These are phyloP conservation scores for Silybum marianum DNA, from an alignment of 129 eudicot species.

Conservation along the genomic window DNA sequence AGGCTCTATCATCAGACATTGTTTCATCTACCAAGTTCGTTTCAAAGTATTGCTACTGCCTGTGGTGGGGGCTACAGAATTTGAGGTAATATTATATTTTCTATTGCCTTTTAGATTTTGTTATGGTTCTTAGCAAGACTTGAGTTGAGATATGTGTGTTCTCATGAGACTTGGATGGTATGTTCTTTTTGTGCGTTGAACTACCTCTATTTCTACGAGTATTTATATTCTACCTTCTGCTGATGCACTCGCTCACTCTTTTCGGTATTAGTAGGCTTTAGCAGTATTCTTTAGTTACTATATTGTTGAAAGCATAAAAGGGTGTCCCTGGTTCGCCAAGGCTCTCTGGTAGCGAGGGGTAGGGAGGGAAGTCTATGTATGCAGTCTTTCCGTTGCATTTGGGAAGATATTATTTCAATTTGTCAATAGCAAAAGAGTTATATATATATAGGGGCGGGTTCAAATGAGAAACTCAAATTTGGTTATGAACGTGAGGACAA, in stretches of 20 bases:
- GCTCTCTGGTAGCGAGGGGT: neutral
- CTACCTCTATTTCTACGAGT: neutral
- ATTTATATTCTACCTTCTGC: neutral
- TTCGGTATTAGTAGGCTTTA: neutral
- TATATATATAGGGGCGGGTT: too few species aligned
- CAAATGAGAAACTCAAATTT: too few species aligned
- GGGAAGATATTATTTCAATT: too few species aligned
- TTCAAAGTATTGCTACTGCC: constrained; percentile 87
- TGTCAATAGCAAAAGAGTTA: too few species aligned
- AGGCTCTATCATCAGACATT: constrained; percentile 80
- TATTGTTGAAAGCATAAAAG: neutral
- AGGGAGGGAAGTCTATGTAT: neutral
- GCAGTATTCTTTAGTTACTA: neutral
- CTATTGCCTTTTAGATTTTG: neutral
- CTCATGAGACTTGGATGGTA: neutral
- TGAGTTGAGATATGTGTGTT: neutral
- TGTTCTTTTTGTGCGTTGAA: neutral
- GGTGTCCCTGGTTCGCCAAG: neutral
- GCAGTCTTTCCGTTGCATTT: too few species aligned
- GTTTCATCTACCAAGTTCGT: constrained; percentile 65
- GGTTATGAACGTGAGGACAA: too few species aligned
- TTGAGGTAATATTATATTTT: constrained; percentile 54
- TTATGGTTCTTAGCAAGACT: neutral
- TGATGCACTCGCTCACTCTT: neutral
- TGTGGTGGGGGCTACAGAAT: constrained; percentile 99